Evolutionary conservation across 2,329 filamentous ascomycete species (phyloP).

Genomic region (Pseudocercospora crystallina): DNA sequence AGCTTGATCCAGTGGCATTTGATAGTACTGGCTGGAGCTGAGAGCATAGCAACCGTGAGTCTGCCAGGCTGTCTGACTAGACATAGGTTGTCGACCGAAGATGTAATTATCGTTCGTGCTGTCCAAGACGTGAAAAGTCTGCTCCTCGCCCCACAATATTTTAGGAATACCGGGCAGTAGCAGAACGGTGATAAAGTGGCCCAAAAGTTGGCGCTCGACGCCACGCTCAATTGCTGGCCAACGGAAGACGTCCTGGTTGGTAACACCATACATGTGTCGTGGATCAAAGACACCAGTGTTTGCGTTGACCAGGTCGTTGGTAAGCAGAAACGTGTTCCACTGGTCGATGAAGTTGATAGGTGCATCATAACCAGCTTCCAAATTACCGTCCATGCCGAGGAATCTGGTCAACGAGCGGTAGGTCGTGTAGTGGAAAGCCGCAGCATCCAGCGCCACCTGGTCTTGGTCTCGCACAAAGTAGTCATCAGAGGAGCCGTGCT

Average conservation of each 20-base stretch:
- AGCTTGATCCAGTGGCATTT: conserved; percentile 56
- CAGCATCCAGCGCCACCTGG: conserved; percentile 55
- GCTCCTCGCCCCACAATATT: conserved; percentile 63
- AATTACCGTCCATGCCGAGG: conserved; percentile 57
- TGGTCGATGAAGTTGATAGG: conserved; percentile 52
- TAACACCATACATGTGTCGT: conserved; percentile 61
- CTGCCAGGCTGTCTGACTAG: conserved; percentile 60
- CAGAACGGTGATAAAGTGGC: conserved; percentile 57
- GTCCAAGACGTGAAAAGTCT: conserved; percentile 61
- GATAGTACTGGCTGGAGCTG: conserved; percentile 54
- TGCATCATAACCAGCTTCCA: conserved; percentile 53
- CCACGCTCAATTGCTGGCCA: conserved; percentile 61
- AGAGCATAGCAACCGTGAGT: conserved; percentile 62
- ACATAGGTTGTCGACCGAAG: conserved; percentile 63
- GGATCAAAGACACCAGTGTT: conserved; percentile 62
- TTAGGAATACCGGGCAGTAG: conserved; percentile 60
- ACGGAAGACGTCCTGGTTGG: conserved; percentile 64
- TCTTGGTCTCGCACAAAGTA: conserved; percentile 55
- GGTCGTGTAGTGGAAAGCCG: conserved; percentile 62
- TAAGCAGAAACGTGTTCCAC: conserved; percentile 58
- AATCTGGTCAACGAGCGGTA: conserved; percentile 60
- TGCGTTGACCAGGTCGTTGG: conserved; percentile 59
- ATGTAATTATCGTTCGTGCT: conserved; percentile 64
- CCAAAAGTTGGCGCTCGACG: conserved; percentile 55
- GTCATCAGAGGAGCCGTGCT: conserved; percentile 44